Evolutionary conservation across 345 rosid species (phyloP).

Genomic region (Hibiscus tridactylites): DNA sequence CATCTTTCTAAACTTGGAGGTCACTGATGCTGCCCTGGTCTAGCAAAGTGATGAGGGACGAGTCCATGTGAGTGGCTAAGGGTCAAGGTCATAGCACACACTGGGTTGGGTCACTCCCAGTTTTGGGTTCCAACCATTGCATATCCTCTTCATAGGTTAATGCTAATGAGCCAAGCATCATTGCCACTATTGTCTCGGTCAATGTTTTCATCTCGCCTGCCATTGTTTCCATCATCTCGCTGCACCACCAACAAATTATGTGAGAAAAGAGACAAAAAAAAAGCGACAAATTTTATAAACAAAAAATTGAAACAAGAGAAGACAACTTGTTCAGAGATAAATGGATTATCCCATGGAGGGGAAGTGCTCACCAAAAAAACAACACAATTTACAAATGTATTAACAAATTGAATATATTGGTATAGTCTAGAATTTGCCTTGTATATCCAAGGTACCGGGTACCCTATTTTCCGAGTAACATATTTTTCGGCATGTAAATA

Average conservation of each 20-base stretch:
- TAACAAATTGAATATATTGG: too few relatives aligned
- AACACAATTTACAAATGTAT: too few relatives aligned
- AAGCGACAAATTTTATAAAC: background rate
- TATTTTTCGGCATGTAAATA: too few relatives aligned
- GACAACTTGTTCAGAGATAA: background rate
- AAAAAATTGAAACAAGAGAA: background rate
- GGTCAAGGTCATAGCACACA: conserved; percentile 21
- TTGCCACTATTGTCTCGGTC: background rate
- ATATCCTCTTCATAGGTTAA: background rate
- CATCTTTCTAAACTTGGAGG: conserved; percentile 17
- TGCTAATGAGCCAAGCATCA: background rate
- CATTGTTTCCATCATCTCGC: conserved; percentile 5
- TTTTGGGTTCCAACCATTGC: conserved; percentile 15
- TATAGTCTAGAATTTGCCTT: too few relatives aligned
- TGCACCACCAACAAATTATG: background rate
- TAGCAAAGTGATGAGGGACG: conserved; percentile 22
- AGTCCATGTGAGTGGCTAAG: conserved; percentile 27
- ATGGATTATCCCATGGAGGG: background rate
- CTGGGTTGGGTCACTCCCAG: background rate
- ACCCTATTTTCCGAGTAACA: too few relatives aligned
- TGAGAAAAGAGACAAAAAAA: too few relatives aligned
- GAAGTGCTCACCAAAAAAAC: too few relatives aligned
- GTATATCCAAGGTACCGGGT: too few relatives aligned
- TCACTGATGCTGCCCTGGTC: conserved; percentile 18
- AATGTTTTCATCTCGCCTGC: background rate